Percentiles rank a stretch among this genome's conserved stretches.
These are phyloP conservation scores for Hemileia vastatrix DNA, from an alignment of 1,284 basidiomycete species.

Conservation along the genomic window DNA sequence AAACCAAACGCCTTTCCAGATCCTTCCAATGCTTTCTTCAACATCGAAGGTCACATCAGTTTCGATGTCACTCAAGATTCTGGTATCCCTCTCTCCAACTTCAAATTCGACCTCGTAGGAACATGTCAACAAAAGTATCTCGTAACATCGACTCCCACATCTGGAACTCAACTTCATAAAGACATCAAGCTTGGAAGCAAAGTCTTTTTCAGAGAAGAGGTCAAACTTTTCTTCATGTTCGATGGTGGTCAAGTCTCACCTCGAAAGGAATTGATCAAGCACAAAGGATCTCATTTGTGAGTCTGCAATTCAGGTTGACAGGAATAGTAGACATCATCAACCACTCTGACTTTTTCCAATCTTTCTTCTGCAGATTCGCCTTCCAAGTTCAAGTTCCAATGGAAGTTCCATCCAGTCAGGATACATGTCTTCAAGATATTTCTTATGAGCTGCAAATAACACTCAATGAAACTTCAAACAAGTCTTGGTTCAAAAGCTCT, in stretches of 20 bases:
- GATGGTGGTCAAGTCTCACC: not conserved
- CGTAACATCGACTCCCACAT: not conserved
- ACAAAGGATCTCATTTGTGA: not conserved
- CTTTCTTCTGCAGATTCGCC: not conserved
- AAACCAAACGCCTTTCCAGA: not conserved
- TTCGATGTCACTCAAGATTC: not conserved
- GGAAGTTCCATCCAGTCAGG: not conserved
- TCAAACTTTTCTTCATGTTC: no score
- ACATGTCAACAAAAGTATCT: not conserved
- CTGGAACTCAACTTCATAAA: no score
- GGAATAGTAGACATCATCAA: no score
- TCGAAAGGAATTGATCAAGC: not conserved
- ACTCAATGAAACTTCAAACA: not conserved
- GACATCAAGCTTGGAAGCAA: no score
- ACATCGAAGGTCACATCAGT: not conserved
- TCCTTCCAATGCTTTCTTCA: not conserved
- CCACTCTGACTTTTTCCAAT: not conserved
- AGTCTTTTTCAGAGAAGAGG: no score
- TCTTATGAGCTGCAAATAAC: not conserved
- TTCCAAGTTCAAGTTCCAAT: not conserved
- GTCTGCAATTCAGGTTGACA: not conserved
- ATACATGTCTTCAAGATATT: not conserved
- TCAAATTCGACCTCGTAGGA: not conserved
- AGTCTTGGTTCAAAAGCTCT: not conserved
- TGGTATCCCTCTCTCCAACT: not conserved